phyloP scores from a whole-genome alignment of 2,329 filamentous ascomycete genomes.

The Lecanicillium sp. region DNA sequence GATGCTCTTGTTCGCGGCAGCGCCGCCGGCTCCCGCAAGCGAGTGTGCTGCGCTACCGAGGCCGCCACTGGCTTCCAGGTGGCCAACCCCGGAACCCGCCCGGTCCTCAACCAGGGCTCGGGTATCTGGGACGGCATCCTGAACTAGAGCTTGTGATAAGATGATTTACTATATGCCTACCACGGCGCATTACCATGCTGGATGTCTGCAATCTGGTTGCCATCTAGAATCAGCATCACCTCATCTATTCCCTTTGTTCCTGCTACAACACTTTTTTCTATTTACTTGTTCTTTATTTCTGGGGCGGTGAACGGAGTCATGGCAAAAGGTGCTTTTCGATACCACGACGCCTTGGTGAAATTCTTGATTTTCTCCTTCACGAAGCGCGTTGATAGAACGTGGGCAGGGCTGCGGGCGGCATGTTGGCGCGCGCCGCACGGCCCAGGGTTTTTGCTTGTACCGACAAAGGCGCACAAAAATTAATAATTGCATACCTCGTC shows the following conservation, averaged over 20 bases:
- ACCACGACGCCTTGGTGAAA: slow-evolving; percentile 5
- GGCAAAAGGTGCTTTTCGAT: slow-evolving; percentile 12
- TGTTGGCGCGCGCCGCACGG: background rate
- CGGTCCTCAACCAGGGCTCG: slow-evolving; percentile 47
- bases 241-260: slow-evolving; percentile 19
- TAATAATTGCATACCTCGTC: slow-evolving; percentile 14
- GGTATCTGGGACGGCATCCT: slow-evolving; percentile 64
- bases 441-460: background rate
- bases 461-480: slow-evolving; percentile 7
- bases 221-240: background rate
- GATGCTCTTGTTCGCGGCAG: slow-evolving; percentile 35
- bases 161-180: slow-evolving; percentile 4
- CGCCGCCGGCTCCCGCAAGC: slow-evolving; percentile 51
- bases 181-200: slow-evolving; percentile 8
- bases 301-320: slow-evolving; percentile 14
- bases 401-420: background rate
- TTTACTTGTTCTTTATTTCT: slow-evolving; percentile 7
- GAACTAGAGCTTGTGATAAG: slow-evolving; percentile 33
- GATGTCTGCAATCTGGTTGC: slow-evolving; percentile 6
- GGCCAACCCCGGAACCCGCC: slow-evolving; percentile 40
- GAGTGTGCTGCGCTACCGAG: slow-evolving; percentile 60
- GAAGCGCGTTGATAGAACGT: slow-evolving; percentile 3
- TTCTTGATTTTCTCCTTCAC: background rate
- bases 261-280: slow-evolving; percentile 13
- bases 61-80: slow-evolving; percentile 43